Conservation (phyloP, 805 yeast species). For the Torulaspora microellipsoides region DNA sequence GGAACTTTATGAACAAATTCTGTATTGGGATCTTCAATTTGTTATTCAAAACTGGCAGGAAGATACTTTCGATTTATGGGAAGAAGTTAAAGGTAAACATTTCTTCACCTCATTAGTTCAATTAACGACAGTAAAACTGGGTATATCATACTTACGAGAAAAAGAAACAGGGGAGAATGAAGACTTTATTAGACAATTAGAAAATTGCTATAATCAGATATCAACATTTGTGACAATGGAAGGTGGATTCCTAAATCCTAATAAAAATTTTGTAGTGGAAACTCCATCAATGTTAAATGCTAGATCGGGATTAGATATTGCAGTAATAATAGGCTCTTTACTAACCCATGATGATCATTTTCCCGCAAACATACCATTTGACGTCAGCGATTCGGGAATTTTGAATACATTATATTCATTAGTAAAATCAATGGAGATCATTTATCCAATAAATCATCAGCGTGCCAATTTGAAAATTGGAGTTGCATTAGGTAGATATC, state of each 20-base stretch:
- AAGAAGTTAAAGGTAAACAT: slow-evolving; percentile 71
- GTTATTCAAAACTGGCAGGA: slow-evolving; percentile 56
- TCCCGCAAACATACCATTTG: slow-evolving; percentile 44
- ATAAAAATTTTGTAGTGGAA: slow-evolving; percentile 60
- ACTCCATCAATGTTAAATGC: slow-evolving; percentile 48
- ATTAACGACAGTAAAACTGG: slow-evolving; percentile 60
- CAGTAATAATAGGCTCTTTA: slow-evolving; percentile 47
- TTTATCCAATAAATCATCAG: slow-evolving; percentile 73
- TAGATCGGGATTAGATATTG: slow-evolving; percentile 76
- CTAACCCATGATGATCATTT: slow-evolving; percentile 46
- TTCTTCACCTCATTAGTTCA: slow-evolving; percentile 77
- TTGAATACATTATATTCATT: slow-evolving; percentile 61
- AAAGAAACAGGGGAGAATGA: slow-evolving; percentile 23
- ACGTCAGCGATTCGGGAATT: slow-evolving; percentile 52
- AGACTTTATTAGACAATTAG: slow-evolving; percentile 19
- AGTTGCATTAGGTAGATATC: slow-evolving; percentile 83
- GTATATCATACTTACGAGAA: slow-evolving; percentile 38
- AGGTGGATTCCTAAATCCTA: slow-evolving; percentile 36
- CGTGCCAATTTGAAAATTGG: slow-evolving; percentile 39
- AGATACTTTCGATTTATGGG: slow-evolving; percentile 88
- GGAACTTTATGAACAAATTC: slow-evolving; percentile 47
- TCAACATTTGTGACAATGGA: slow-evolving; percentile 23
- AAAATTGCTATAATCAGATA: slow-evolving; percentile 22
- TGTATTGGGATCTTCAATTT: slow-evolving; percentile 69
- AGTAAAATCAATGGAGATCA: slow-evolving; percentile 59